Evolutionary conservation across 1,284 basidiomycete genomes (phyloP), one percentile per base, ranked within the genome.

Genomic region (Moesziomyces globuligerus): DNA sequence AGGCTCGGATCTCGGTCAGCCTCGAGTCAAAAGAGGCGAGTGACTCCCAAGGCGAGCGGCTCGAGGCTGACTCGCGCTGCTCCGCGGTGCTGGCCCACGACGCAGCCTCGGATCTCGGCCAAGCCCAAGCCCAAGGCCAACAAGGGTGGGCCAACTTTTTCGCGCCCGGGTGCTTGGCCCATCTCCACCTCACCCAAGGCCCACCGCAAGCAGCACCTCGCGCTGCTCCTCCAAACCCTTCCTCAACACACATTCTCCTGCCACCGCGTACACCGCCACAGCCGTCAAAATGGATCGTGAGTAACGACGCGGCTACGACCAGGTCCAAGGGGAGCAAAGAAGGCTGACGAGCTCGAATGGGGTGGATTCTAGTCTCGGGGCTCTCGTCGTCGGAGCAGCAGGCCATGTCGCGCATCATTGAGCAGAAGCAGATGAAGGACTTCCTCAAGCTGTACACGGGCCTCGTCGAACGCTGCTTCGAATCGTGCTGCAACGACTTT

Each of bases 371-470:
- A 81, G 80, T 82, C 64, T 81, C 80, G 18, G 48, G 51, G 21
- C 75, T 82, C 42, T 75, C 76, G 13, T 70, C 78, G 25, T 50
- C 67, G 20, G 80, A 82, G 42, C 79, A 81, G 59, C 59, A 75
- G 55, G 70, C 77, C 5, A 82, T 82, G 80, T 55, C 76, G 41
- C 68, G 69, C 43, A 68, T 82, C 62, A 76, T 82, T 46, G 80
- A 81, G 72, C 78, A 81, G 48, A 81, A 81, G 40, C 84, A 98
- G 92, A 96, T 98, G 94, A 92, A 95, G 87, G 95, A 98, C 86
- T 98, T 98, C 80, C 87, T 98, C 87, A 88, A 87, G 80, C 90
- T 98, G 83, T 98, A 98, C 86, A 92, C 93, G n/a, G 91, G 90
- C 78, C 87, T 98, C 53, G 94, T 96, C 39, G 94, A 98, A 83